Base-by-base conservation (phyloP, 2,329 filamentous ascomycete genomes). In the Calycina marina region DNA sequence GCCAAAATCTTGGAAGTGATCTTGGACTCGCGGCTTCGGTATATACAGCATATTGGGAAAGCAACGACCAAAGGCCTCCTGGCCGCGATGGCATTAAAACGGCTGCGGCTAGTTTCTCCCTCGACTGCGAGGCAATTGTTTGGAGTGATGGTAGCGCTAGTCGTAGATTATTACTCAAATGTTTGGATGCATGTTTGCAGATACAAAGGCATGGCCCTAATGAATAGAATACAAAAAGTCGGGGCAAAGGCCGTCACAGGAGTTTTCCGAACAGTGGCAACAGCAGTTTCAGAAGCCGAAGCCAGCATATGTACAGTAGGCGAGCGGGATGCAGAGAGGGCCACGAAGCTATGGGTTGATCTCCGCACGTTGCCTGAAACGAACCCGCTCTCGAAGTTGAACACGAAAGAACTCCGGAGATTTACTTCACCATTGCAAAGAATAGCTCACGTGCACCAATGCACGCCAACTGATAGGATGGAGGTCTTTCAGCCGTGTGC, bases 1-100 rank as follows among this genome's bases (percentile, higher is more conserved):
- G 32, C 14, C 13, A 38, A 35, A 29, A 44, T 49, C 28, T 25
- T 40, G 5, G 35, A 35, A 34, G 40, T 50, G 20, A 34, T 48
- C 6, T 51, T 49, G 28, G 49, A 51, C 34, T 30, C 36, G 2
- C 41, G 41, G 40, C 45, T 52, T 8, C 45, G 46, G 14, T 51
- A 48, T 28, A 48, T 44, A 32, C 32, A 52, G 28, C 39, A 48
- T 31, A 44, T 47, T 1, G 40, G 40, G 8, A 46, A 31, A 8
- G 39, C 36, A 11, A 42, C 39, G n/a, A 43, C 43, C 16, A 53
- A 50, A 36, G 43, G 46, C 24, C 39, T 47, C 9, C 30, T 41
- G 26, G 46, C 40, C 25, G 34, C 28, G 6, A 34, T 41, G 37
- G n/a, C 18, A 11, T 22, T 41, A 8, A 36, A 25, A 22, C 11